Evolutionary conservation across 2,329 filamentous ascomycete species (phyloP), one percentile per base, ranked within the genome.

Genomic region (Mycogone perniciosa): DNA sequence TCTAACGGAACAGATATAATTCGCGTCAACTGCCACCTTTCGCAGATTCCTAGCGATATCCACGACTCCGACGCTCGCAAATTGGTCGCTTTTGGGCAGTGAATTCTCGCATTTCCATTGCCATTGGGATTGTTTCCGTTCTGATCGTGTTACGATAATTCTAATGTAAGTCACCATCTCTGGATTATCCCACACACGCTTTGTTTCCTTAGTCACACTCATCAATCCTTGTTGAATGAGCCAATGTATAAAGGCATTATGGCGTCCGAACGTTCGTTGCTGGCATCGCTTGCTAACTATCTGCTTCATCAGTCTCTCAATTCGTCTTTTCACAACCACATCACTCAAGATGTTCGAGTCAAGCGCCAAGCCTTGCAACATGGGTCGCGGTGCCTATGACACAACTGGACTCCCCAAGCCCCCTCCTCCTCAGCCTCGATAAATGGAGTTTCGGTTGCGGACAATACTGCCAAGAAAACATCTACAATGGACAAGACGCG

Each of bases 311-410:
- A 20, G 20, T 20, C 20, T 20, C 20, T 20, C 20, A 20, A 20
- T 20, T 20, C 20, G 20, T 20, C 20, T 20, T 20, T 20, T 20
- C 20, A 20, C 20, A 20, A 20, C 20, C 31, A 50, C 54, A 51
- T 53, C 53, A 55, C 31, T 55, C 61, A 70, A 56, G 55, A 74
- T 74, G 71, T 56, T 69, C 55, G 59, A 65, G 55, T 56, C 60
- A 52, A 62, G 61, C 46, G 62, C 64, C 53, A 62, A 57, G 54
- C 61, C 63, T 45, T 62, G 58, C 65, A 74, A 76, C 63, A 76
- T 76, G 72, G 75, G 72, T 54, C 69, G 75, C 52, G 75, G 75
- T 52, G 75, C 73, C 56, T 78, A 78, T 60, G 75, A 78, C 57
- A 76, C 73, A 56, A 77, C 74, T 27, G 73, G 73, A 43, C 66